Evolutionary conservation across 352 stramenopile species (phyloP).

Genomic region (Aphanomyces euteiches): DNA sequence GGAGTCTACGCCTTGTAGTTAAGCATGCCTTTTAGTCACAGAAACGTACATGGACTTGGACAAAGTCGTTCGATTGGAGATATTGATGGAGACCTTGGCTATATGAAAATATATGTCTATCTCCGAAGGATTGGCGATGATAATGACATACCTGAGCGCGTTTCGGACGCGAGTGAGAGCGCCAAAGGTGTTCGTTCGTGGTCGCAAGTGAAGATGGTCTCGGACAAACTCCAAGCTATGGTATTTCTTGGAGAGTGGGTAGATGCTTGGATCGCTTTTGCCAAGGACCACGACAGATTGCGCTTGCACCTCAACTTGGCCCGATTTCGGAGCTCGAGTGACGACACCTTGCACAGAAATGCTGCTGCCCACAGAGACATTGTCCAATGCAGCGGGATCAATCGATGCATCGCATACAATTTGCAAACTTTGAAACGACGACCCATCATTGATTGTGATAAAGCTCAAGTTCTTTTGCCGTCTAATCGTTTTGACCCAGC

Average conservation of each 20-base stretch:
- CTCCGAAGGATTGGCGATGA: conserved; percentile 85
- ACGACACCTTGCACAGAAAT: conserved; percentile 89
- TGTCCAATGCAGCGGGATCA: conserved; percentile 58
- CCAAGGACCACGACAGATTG: conserved; percentile 84
- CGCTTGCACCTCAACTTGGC: conserved; percentile 89
- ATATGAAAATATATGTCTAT: conserved; percentile 17
- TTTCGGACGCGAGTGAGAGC: conserved; percentile 94
- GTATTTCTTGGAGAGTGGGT: conserved; percentile 98
- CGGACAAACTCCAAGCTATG: conserved; percentile 97
- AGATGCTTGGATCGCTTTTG: conserved; percentile 88
- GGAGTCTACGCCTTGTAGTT: conserved; percentile 72
- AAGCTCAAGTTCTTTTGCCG: conserved; percentile 97
- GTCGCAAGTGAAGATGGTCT: conserved; percentile 94
- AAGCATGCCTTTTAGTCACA: conserved; percentile 41
- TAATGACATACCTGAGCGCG: conserved; percentile 63
- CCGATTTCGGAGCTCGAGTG: conserved; percentile 88
- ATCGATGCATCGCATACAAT: conserved; percentile 46
- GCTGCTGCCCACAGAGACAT: conserved; percentile 90
- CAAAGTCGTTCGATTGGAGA: conserved; percentile 74
- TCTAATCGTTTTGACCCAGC: conserved; percentile 95
- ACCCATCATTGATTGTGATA: conserved; percentile 95
- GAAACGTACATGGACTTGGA: conserved; percentile 51
- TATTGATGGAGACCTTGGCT: conserved; percentile 67
- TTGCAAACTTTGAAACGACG: conserved; percentile 89
- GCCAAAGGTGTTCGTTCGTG: conserved; percentile 95